Evolutionary conservation across 1,139 yeast genomes (phyloP).

Genomic region (Torulaspora pretoriensis): DNA sequence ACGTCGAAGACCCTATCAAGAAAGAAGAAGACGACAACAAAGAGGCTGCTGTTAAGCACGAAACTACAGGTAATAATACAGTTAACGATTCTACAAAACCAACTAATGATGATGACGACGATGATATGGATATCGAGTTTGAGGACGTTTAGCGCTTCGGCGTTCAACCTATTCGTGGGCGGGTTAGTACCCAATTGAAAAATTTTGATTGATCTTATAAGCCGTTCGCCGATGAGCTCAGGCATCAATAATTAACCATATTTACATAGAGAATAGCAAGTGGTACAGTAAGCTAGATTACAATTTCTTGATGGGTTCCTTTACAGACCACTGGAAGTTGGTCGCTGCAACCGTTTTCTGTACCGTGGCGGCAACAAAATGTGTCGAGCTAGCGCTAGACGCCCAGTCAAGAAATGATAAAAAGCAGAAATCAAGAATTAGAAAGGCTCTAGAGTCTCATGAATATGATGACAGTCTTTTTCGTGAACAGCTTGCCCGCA

Average conservation of each 20-base stretch:
- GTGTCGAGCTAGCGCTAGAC: conserved; percentile 26
- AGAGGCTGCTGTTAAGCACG: conserved; percentile 2
- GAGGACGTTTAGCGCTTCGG: conserved; percentile 35
- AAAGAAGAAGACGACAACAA: background rate
- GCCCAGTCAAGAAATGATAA: conserved; percentile 15
- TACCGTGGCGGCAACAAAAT: conserved; percentile 29
- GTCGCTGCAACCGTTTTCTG: conserved; percentile 30
- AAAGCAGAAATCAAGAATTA: conserved; percentile 5
- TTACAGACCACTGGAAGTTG: conserved; percentile 29
- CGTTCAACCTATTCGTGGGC: background rate
- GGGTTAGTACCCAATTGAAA: background rate
- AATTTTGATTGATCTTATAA: conserved; percentile 2
- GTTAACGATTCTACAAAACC: background rate
- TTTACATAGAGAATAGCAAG: background rate
- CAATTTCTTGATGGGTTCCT: conserved; percentile 1
- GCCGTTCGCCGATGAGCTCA: conserved; percentile 7
- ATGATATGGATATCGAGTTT: conserved; percentile 35
- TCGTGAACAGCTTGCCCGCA: conserved; percentile 87
- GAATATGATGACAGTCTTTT: conserved; percentile 68
- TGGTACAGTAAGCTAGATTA: background rate
- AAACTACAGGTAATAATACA: background rate
- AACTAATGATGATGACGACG: conserved; percentile 39
- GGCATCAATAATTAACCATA: background rate
- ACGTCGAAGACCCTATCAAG: conserved; percentile 15
- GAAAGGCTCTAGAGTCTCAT: conserved; percentile 12